phyloP scores from a whole-genome alignment of 2,329 filamentous ascomycete species.

The Rutstroemia sp. region DNA sequence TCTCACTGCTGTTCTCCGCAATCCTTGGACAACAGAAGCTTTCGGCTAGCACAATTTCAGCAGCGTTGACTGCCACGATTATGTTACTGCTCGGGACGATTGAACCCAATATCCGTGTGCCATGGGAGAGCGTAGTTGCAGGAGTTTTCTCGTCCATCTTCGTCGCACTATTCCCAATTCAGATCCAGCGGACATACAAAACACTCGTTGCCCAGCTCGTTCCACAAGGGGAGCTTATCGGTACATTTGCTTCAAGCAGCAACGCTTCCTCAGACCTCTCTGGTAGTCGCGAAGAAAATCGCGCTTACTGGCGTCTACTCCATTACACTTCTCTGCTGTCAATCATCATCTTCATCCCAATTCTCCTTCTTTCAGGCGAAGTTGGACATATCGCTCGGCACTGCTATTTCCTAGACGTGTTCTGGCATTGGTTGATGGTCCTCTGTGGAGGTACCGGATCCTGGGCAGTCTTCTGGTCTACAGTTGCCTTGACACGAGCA shows the following conservation, averaged over 20 bases:
- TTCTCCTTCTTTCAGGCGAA: constrained; percentile 43
- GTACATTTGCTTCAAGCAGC: constrained; percentile 25
- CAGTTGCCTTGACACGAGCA: constrained; percentile 40
- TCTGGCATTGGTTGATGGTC: constrained; percentile 48
- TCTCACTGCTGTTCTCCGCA: constrained; percentile 41
- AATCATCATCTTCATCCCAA: constrained; percentile 40
- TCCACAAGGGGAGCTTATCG: constrained; percentile 37
- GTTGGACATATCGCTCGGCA: constrained; percentile 40
- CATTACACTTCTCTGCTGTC: constrained; percentile 45
- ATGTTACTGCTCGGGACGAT: constrained; percentile 38
- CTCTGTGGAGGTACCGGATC: constrained; percentile 39
- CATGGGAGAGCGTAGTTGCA: constrained; percentile 43
- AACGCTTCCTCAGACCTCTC: constrained; percentile 22
- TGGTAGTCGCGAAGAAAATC: constrained; percentile 37
- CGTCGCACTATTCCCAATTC: constrained; percentile 43
- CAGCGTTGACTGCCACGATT: constrained; percentile 41
- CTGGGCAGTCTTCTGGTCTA: constrained; percentile 41
- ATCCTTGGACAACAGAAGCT: constrained; percentile 38
- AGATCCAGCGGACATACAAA: constrained; percentile 42
- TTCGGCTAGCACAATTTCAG: constrained; percentile 40
- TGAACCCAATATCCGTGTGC: constrained; percentile 33
- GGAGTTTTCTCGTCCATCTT: constrained; percentile 45
- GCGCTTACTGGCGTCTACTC: constrained; percentile 43
- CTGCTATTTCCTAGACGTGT: constrained; percentile 46
- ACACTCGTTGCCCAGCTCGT: constrained; percentile 37